Evolutionary conservation across 306 rosid species (phyloP), one percentile per base, ranked within the genome.

Genomic region (Argentina anserina): DNA sequence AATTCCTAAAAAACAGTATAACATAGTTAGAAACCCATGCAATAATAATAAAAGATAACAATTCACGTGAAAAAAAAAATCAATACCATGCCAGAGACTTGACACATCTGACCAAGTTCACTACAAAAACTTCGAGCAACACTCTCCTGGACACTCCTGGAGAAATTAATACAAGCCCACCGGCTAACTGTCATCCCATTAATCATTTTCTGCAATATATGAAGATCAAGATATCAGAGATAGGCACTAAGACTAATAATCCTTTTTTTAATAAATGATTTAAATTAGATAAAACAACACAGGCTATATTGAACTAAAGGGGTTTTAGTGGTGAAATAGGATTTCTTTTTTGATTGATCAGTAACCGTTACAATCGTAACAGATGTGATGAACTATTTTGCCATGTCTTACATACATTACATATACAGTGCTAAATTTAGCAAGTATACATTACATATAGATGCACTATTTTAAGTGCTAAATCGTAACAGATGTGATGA

Each of bases 111-210:
- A 21, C 85, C 96, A 78, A 93, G 96, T 70, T 93, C 98, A 13
- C 29, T 67, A 50, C 97, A 91, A 81, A 93, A 93, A 20, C 97
- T 87, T 50, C 94, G 96, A 39, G 91, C 96, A 49, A 91, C 91
- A 20, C 86, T 89, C 50, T 93, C 98, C 76, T 93, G 98, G 76
- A 93, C 97, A 1, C 88, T 80, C 66, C 98, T 71, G 43, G 98
- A 93, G 86, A 93, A 93, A 77, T 93, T 93, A 39, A 93, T 89
- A 82, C 98, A 93, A 28, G 97, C 98, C 98, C 98, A 93, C 41
- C 91, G 90, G 82, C 79, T 91, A 36, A 93, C 98, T 2, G 92
- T 87, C 98, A 93, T 93, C 68, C 98, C 98, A 78, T 93, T 89
- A 42, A 93, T 93, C 99, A 94, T 90, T 91, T 91, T 94, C 99